Conservation (phyloP, 1,139 yeast species). For the Suzukiozyma palmioleophila region DNA sequence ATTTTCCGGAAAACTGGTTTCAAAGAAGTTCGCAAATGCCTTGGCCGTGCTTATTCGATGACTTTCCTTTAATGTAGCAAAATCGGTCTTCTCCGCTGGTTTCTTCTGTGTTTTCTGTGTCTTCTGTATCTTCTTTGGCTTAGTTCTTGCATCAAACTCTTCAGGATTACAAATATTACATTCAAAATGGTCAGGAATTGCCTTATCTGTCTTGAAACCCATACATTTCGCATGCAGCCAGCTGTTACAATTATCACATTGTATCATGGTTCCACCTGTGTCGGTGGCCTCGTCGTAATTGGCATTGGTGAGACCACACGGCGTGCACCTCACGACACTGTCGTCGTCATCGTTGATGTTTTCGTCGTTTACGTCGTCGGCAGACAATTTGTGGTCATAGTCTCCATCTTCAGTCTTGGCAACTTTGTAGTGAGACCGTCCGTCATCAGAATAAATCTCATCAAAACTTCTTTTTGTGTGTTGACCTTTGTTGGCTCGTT, state of each 20-base stretch:
- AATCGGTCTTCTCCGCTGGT: conserved; percentile 1
- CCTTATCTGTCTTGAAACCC: conserved; percentile 35
- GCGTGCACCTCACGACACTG: conserved; percentile 57
- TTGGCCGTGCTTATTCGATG: conserved; percentile 34
- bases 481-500: conserved; percentile 38
- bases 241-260: conserved; percentile 71
- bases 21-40: conserved; percentile 35
- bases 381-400: conserved; percentile 12
- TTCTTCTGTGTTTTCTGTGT: conserved; percentile 4
- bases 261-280: conserved; percentile 63
- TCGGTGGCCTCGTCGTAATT: conserved; percentile 61
- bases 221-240: conserved; percentile 87
- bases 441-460: conserved; percentile 2
- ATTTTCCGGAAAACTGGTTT: conserved; percentile 41
- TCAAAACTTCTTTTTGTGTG: conserved; percentile 30
- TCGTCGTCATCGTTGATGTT: conserved; percentile 23
- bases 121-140: background rate
- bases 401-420: conserved; percentile 9
- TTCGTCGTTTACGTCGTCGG: conserved; percentile 12
- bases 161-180: conserved; percentile 27
- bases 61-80: conserved; percentile 23
- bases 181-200: conserved; percentile 28
- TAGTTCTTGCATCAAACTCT: conserved; percentile 2
- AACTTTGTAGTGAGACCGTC: conserved; percentile 8
- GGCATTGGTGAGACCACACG: conserved; percentile 62